A percentile compares a stretch with the other conserved stretches of the same genome.
Conservation (phyloP, 495 filamentous ascomycete genomes). For the Venustampulla echinocandica region DNA sequence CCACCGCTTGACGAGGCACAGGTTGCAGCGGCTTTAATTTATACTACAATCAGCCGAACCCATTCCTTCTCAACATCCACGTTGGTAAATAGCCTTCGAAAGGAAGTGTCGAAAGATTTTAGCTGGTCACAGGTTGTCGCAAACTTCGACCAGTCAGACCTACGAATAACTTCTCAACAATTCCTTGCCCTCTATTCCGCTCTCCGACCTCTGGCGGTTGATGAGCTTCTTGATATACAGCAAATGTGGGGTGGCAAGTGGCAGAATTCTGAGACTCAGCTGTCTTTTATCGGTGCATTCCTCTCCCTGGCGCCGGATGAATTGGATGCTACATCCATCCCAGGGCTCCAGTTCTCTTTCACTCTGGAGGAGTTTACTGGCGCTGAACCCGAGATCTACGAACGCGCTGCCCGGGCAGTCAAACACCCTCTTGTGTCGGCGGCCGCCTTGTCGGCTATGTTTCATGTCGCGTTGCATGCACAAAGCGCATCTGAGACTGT, state of each 20-base stretch:
- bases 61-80: slow-evolving; percentile 64
- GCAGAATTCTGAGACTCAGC: slow-evolving; percentile 75
- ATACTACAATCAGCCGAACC: slow-evolving; percentile 60
- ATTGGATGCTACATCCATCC: slow-evolving; percentile 74
- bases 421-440: slow-evolving; percentile 82
- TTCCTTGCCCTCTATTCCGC: slow-evolving; percentile 73
- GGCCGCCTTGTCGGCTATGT: slow-evolving; percentile 73
- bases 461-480: slow-evolving; percentile 64
- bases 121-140: slow-evolving; percentile 76
- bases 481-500: slow-evolving; percentile 52
- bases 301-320: slow-evolving; percentile 58
- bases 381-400: slow-evolving; percentile 58
- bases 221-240: slow-evolving; percentile 59
- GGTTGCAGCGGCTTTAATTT: slow-evolving; percentile 72
- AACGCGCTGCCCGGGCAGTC: slow-evolving; percentile 63
- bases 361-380: slow-evolving; percentile 65
- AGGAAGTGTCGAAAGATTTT: slow-evolving; percentile 45
- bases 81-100: slow-evolving; percentile 52
- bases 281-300: slow-evolving; percentile 83
- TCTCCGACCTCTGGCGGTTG: slow-evolving; percentile 57
- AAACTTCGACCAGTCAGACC: slow-evolving; percentile 71
- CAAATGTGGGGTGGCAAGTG: slow-evolving; percentile 86
- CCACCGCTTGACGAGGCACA: slow-evolving; percentile 72
- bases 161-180: slow-evolving; percentile 66
- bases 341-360: slow-evolving; percentile 69